Evolutionary conservation across 1,284 basidiomycete species (phyloP).

Genomic region (Phellopilus nigrolimitatus): DNA sequence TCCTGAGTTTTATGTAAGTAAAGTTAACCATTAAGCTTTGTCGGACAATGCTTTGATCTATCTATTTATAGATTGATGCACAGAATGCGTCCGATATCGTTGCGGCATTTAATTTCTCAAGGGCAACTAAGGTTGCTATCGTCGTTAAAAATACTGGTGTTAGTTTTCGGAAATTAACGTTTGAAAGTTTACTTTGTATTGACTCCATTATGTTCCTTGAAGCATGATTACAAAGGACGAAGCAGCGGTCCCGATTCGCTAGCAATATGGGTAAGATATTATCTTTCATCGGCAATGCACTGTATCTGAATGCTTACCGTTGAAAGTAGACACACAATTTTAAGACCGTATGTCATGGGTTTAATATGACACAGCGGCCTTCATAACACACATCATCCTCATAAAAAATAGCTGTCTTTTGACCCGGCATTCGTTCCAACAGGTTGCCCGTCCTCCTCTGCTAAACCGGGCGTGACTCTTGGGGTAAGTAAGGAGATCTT

Average conservation of each 20-base stretch:
- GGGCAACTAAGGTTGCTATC: conserved; percentile 23
- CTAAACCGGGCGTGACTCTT: conserved; percentile 5
- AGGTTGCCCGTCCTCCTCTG: conserved; percentile 17
- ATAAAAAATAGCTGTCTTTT: background rate
- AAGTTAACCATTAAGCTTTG: background rate
- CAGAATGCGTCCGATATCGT: conserved; percentile 22
- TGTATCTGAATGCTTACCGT: background rate
- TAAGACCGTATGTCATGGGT: conserved; percentile 12
- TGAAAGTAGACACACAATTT: conserved; percentile 18
- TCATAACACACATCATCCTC: background rate
- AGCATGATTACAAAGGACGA: conserved; percentile 23
- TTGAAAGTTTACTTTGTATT: background rate
- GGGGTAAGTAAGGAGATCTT: background rate
- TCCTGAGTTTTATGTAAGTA: conserved; percentile 17
- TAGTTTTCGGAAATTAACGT: background rate
- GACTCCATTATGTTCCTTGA: background rate
- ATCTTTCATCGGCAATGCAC: background rate
- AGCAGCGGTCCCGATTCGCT: conserved; percentile 20
- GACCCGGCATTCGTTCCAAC: background rate
- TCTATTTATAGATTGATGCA: conserved; percentile 24
- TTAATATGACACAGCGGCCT: background rate
- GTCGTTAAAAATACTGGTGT: conserved; percentile 27
- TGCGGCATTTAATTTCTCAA: conserved; percentile 25
- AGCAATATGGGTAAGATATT: conserved; percentile 16
- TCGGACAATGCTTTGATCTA: background rate